phyloP scores from a whole-genome alignment of 2,329 filamentous ascomycete species.

The Colletotrichum theobromicola region DNA sequence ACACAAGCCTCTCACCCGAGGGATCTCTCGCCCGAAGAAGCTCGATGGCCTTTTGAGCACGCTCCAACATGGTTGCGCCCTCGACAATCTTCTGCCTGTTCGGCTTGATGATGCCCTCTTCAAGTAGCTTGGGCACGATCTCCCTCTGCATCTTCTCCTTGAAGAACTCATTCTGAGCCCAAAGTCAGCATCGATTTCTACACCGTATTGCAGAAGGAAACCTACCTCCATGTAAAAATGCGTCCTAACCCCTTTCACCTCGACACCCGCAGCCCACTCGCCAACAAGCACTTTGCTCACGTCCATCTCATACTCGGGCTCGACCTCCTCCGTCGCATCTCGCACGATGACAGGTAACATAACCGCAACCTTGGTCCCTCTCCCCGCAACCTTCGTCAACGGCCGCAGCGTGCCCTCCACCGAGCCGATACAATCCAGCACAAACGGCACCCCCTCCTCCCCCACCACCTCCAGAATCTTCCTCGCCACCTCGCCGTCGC shows the following conservation, averaged over 20 bases:
- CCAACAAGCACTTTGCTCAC: slow-evolving; percentile 32
- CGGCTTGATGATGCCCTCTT: slow-evolving; percentile 41
- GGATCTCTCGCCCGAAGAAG: slow-evolving; percentile 38
- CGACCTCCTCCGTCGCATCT: slow-evolving; percentile 51
- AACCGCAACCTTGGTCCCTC: slow-evolving; percentile 58
- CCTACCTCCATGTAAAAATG: slow-evolving; percentile 56
- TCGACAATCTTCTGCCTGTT: slow-evolving; percentile 48
- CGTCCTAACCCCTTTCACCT: slow-evolving; percentile 59
- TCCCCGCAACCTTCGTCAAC: slow-evolving; percentile 54
- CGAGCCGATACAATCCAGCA: slow-evolving; percentile 63
- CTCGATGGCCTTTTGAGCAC: slow-evolving; percentile 42
- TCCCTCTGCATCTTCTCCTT: slow-evolving; percentile 58
- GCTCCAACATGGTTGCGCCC: slow-evolving; percentile 40
- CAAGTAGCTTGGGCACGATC: slow-evolving; percentile 56
- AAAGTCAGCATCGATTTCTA: neutral
- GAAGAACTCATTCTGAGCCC: slow-evolving; percentile 56
- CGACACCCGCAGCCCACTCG: slow-evolving; percentile 58
- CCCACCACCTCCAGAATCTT: slow-evolving; percentile 34
- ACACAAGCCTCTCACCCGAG: slow-evolving; percentile 47
- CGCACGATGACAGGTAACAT: slow-evolving; percentile 64
- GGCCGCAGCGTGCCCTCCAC: slow-evolving; percentile 50
- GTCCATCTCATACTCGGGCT: slow-evolving; percentile 62
- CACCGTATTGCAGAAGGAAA: neutral
- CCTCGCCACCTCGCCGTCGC: slow-evolving; percentile 37
- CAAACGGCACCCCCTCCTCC: slow-evolving; percentile 41